These are phyloP conservation scores for Ophiosphaerella korrae DNA, from an alignment of 2,329 filamentous ascomycete species.

Conservation along the genomic window DNA sequence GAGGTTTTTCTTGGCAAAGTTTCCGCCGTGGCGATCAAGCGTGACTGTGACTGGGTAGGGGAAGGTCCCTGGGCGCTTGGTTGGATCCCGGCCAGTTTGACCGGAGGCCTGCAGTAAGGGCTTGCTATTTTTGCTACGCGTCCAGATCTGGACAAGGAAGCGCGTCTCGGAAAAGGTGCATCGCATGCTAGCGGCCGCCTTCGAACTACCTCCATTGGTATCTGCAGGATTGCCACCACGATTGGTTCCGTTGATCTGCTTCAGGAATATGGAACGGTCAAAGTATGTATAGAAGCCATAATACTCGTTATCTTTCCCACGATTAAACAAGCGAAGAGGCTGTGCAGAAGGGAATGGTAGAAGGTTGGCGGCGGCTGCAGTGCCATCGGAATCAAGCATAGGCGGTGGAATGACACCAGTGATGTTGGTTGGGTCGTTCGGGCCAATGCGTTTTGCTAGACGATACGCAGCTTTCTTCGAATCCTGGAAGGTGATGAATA, in stretches of 20 bases:
- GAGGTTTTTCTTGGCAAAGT: slow-evolving; percentile 58
- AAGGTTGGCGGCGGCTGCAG: slow-evolving; percentile 72
- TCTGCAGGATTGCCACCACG: slow-evolving; percentile 52
- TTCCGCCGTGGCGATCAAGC: slow-evolving; percentile 65
- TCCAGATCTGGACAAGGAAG: slow-evolving; percentile 68
- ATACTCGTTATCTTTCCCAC: slow-evolving; percentile 78
- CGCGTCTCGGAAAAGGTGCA: slow-evolving; percentile 67
- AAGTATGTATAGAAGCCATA: slow-evolving; percentile 96
- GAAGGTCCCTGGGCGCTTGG: slow-evolving; percentile 61
- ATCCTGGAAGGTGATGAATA: slow-evolving; percentile 77
- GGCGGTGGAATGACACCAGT: slow-evolving; percentile 67
- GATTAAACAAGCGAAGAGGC: slow-evolving; percentile 83
- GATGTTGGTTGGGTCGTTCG: slow-evolving; percentile 46
- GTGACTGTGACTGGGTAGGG: slow-evolving; percentile 66
- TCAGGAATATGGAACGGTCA: slow-evolving; percentile 82
- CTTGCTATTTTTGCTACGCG: slow-evolving; percentile 50
- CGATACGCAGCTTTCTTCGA: slow-evolving; percentile 33
- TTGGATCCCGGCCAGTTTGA: slow-evolving; percentile 48
- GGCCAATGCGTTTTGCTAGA: slow-evolving; percentile 44
- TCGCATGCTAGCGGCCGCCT: slow-evolving; percentile 53
- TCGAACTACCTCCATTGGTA: slow-evolving; percentile 55
- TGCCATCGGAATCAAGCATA: slow-evolving; percentile 68
- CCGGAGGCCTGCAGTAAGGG: slow-evolving; percentile 36
- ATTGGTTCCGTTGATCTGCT: slow-evolving; percentile 59
- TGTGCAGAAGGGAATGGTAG: slow-evolving; percentile 73